phyloP scores from a whole-genome alignment of 164 flowering plant genomes.

The Berberis vulgaris region DNA sequence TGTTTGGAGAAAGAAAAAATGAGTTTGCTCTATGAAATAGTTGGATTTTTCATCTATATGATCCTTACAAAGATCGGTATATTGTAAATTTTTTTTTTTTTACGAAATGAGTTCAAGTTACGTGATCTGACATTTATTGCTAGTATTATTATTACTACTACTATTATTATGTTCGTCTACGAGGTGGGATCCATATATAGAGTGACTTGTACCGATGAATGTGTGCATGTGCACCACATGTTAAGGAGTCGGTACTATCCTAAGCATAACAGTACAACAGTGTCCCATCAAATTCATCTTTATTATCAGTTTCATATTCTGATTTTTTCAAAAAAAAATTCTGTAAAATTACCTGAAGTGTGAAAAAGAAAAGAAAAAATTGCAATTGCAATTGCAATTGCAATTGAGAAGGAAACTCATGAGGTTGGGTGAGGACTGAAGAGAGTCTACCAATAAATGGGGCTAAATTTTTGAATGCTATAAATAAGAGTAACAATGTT shows the following conservation, averaged over 20 bases:
- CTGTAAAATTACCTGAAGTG: not conserved
- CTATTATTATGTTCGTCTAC: not conserved
- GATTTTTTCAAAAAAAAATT: no score
- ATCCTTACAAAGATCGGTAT: no score
- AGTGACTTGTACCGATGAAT: slow-evolving; percentile 1
- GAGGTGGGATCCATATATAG: not conserved
- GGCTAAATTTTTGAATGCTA: not conserved
- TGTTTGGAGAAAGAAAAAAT: no score
- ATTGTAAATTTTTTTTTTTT: not conserved
- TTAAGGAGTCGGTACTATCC: slow-evolving; percentile 7
- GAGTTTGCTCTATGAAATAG: no score
- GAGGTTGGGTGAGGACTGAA: not conserved
- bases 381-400: not conserved
- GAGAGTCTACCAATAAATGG: not conserved
- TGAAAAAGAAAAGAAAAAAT: not conserved
- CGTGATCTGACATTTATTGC: no score
- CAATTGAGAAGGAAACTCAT: not conserved
- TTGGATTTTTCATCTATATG: no score
- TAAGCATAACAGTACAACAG: slow-evolving; percentile 6
- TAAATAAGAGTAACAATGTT: not conserved
- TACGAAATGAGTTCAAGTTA: not conserved
- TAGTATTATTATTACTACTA: no score
- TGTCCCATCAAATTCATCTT: slow-evolving; percentile 10
- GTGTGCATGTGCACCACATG: slow-evolving; percentile 11
- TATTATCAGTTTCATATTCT: not conserved